Base-by-base conservation (phyloP, 148 eudicot species). In the Spergularia marina region DNA sequence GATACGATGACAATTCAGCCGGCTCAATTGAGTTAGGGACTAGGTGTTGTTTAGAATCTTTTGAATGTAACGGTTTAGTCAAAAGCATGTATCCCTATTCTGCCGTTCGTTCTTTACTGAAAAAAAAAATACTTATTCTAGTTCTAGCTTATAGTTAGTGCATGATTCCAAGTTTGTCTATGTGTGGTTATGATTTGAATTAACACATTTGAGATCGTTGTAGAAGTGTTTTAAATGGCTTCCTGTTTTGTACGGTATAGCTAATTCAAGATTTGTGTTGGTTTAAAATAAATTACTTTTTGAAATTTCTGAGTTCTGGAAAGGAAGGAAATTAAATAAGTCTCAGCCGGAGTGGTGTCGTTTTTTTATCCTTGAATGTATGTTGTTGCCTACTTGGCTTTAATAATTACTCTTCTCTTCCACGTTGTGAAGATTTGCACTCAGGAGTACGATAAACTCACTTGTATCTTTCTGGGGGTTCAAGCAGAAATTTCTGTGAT, bases 401-500 rank as follows among this genome's bases (percentile, higher is more conserved):
- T 61, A 12, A 54, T 69, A 36, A 17, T 47, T 68, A 34, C 51
- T 54, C 65, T 65, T 47, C 53, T 53, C 61, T 63, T 86, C 54
- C 68, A 60, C 78, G 77, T 56, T 73, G 73, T 57, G 64, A 73
- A 92, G 97, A 88, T 95, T 81, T 95, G 94, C 87, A 80, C 88
- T 15, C 78, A 84, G 82, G 96, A 92, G 81, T 95, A 89, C 76
- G 89, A 86, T 77, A 87, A 76, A 53, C 25, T 72, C 76, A 89
- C 90, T 6, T 92, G 94, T 81, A 55, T 95, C 60, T 78, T 87
- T 68, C 87, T 95, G 76, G 99, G 96, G 73, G 74, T 88, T 79
- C 86, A 87, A 77, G 89, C 91, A 68, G 97, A 92, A 83, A 80
- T 89, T 70, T 92, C 97, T 57, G 80, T 88, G 84, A 78, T 90